These are phyloP conservation scores for Cytidiella melzeri DNA, from an alignment of 768 basidiomycete species.

Conservation along the genomic window DNA sequence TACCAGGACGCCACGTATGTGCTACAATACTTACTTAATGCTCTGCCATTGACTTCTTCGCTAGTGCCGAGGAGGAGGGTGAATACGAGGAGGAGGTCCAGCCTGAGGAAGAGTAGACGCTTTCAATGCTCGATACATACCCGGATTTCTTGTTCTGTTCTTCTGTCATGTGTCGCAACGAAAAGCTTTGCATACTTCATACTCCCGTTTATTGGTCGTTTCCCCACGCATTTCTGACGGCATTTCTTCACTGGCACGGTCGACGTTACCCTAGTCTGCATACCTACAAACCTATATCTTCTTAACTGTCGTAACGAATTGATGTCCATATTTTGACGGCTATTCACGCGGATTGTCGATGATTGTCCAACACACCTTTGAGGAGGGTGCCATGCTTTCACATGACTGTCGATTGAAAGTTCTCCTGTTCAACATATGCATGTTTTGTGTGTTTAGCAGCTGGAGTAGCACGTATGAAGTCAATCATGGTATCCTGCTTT, in stretches of 20 bases:
- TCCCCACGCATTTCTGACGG: conserved; percentile 9
- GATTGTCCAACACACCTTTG: too few relatives aligned
- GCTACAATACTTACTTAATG: neutral
- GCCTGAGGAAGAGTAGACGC: conserved; percentile 49
- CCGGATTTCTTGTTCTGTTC: conserved; percentile 9
- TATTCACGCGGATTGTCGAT: too few relatives aligned
- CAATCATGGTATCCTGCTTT: too few relatives aligned
- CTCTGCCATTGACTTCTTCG: conserved; percentile 16
- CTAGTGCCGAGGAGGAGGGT: conserved; percentile 78
- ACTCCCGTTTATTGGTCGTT: conserved; percentile 29
- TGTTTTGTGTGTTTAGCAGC: too few relatives aligned
- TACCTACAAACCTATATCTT: neutral
- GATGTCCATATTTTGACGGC: too few relatives aligned
- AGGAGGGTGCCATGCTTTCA: too few relatives aligned
- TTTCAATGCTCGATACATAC: conserved; percentile 6
- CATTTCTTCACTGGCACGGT: neutral
- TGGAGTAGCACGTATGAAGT: too few relatives aligned
- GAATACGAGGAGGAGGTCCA: conserved; percentile 81
- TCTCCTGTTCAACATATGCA: too few relatives aligned
- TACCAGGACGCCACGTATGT: conserved; percentile 92
- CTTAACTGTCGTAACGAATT: neutral
- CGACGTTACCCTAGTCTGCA: conserved; percentile 6
- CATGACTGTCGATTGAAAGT: too few relatives aligned
- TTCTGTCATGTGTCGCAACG: conserved; percentile 10
- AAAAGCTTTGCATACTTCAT: conserved; percentile 24